Evolutionary conservation across 495 filamentous ascomycete genomes (phyloP).

Genomic region (Hypoxylon intermedium): DNA sequence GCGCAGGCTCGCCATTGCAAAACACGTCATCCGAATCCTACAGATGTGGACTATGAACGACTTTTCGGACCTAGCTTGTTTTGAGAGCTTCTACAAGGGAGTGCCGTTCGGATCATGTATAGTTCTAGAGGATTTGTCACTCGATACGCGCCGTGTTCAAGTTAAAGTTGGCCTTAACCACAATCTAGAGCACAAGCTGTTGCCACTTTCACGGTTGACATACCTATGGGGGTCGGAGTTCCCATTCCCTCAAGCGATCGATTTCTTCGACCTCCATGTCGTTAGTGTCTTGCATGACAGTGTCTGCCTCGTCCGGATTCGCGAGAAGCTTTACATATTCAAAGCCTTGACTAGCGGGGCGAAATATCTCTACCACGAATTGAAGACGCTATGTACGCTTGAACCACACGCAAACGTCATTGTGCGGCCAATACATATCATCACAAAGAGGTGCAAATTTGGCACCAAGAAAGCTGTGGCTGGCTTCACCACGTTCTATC

Average conservation of each 20-base stretch:
- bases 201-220: slow-evolving; percentile 40
- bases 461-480: slow-evolving; percentile 54
- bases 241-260: slow-evolving; percentile 44
- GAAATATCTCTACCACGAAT: slow-evolving; percentile 57
- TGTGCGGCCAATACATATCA: slow-evolving; percentile 49
- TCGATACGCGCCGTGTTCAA: slow-evolving; percentile 47
- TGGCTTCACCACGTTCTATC: slow-evolving; percentile 55
- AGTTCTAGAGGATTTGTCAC: slow-evolving; percentile 51
- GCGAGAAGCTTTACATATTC: slow-evolving; percentile 50
- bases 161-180: slow-evolving; percentile 51
- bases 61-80: slow-evolving; percentile 34
- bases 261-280: slow-evolving; percentile 50
- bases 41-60: slow-evolving; percentile 48
- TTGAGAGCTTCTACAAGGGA: slow-evolving; percentile 41
- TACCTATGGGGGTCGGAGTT: slow-evolving; percentile 40
- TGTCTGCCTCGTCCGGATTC: slow-evolving; percentile 51
- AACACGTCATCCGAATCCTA: slow-evolving; percentile 52
- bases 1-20: slow-evolving; percentile 50
- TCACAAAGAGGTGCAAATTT: slow-evolving; percentile 55
- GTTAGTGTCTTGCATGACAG: slow-evolving; percentile 56
- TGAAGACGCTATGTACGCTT: slow-evolving; percentile 53
- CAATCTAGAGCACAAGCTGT: slow-evolving; percentile 51
- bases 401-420: slow-evolving; percentile 54
- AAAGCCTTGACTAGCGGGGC: slow-evolving; percentile 57
- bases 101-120: slow-evolving; percentile 58